Evolutionary conservation across 352 stramenopile genomes (phyloP).

Genomic region (Phytophthora quininea): DNA sequence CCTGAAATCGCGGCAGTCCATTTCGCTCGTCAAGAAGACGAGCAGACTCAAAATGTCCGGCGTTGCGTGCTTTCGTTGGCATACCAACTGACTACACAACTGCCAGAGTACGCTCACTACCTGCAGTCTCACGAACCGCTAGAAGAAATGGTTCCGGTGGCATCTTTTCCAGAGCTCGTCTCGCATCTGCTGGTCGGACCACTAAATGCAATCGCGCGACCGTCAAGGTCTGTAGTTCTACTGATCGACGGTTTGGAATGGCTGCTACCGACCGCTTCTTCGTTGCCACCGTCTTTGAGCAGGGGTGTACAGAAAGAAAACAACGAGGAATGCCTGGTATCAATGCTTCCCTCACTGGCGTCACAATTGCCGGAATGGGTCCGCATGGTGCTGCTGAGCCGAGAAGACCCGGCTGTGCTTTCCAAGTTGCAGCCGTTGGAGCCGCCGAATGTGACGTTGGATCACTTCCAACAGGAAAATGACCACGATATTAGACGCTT

Average conservation of each 20-base stretch:
- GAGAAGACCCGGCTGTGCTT: slow-evolving; percentile 65
- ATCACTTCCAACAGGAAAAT: slow-evolving; percentile 54
- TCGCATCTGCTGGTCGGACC: slow-evolving; percentile 60
- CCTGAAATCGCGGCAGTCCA: slow-evolving; percentile 80
- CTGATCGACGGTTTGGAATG: slow-evolving; percentile 76
- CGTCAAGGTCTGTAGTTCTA: slow-evolving; percentile 57
- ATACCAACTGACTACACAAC: slow-evolving; percentile 79
- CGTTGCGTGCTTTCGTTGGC: slow-evolving; percentile 73
- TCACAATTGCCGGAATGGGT: slow-evolving; percentile 69
- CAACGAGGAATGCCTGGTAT: slow-evolving; percentile 62
- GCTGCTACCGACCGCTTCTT: slow-evolving; percentile 23
- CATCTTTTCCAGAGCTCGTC: slow-evolving; percentile 60
- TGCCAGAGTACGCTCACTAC: slow-evolving; percentile 69
- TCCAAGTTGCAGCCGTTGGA: slow-evolving; percentile 61
- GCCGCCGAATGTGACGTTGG: slow-evolving; percentile 48
- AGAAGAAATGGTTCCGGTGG: slow-evolving; percentile 79
- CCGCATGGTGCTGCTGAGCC: slow-evolving; percentile 64
- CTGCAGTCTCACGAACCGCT: slow-evolving; percentile 72
- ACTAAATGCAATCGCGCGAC: slow-evolving; percentile 68
- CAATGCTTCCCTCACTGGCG: slow-evolving; percentile 55
- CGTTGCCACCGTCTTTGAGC: slow-evolving; percentile 21
- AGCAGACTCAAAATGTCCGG: slow-evolving; percentile 72
- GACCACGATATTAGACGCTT: slow-evolving; percentile 51
- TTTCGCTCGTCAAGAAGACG: slow-evolving; percentile 73
- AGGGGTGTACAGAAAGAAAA: slow-evolving; percentile 14